Conservation (phyloP, 495 filamentous ascomycete species). For the Entonaema liquescens region DNA sequence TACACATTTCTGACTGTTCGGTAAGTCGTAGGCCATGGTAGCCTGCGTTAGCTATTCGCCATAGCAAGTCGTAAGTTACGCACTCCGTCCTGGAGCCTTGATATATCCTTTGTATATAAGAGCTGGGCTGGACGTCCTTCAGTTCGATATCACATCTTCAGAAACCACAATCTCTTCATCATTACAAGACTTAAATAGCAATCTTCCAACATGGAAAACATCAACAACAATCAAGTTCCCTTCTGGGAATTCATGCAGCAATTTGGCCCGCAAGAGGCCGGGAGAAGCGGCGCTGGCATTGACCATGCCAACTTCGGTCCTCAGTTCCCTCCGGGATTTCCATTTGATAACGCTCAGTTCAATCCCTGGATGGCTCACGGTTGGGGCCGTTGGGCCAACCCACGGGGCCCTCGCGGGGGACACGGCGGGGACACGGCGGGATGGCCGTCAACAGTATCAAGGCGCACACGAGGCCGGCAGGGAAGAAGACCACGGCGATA, state of each 20-base stretch:
- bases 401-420: constrained; percentile 26
- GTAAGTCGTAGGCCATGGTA: constrained; percentile 26
- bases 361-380: constrained; percentile 36
- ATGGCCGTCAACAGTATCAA: constrained; percentile 22
- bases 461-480: constrained; percentile 16
- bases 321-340: constrained; percentile 38
- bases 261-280: constrained; percentile 24
- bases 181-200: constrained; percentile 2
- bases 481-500: constrained; percentile 15
- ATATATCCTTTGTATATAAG: constrained; percentile 27
- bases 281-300: constrained; percentile 43
- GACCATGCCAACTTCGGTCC: constrained; percentile 40
- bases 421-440: too few species aligned
- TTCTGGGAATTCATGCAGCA: constrained; percentile 48
- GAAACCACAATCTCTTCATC: constrained; percentile 6
- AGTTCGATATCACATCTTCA: constrained; percentile 1
- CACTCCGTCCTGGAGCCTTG: constrained; percentile 24
- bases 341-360: constrained; percentile 35
- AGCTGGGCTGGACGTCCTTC: not conserved
- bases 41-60: constrained; percentile 35
- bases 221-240: constrained; percentile 30
- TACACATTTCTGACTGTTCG: constrained; percentile 17
- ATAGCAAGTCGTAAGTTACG: constrained; percentile 24
- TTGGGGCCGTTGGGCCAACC: constrained; percentile 22
- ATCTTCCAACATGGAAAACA: constrained; percentile 34